These are phyloP conservation scores for Solanum virginianum DNA, from an alignment of 257 asterid species.

Conservation along the genomic window DNA sequence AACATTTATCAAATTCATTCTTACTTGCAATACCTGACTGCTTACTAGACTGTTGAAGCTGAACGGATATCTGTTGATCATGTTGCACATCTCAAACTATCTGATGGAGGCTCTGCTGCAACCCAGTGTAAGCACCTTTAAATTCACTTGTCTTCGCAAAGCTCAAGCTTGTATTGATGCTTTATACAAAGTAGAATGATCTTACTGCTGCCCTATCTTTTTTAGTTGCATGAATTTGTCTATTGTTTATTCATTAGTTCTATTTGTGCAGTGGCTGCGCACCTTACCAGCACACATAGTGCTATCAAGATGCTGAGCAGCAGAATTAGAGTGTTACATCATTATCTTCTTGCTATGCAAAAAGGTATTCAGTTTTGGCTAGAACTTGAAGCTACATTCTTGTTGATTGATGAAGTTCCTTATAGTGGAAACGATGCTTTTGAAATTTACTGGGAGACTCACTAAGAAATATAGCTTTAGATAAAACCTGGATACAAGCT, in stretches of 20 bases:
- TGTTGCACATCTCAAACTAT: constrained; percentile 94
- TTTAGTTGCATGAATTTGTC: neutral
- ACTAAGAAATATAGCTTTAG: neutral
- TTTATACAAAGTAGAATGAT: neutral
- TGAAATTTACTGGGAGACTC: neutral
- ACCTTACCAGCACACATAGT: constrained; percentile 92
- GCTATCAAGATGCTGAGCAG: constrained; percentile 97
- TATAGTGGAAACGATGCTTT: neutral
- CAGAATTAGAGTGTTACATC: constrained; percentile 78
- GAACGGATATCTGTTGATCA: constrained; percentile 97
- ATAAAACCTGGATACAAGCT: neutral
- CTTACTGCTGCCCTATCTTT: neutral
- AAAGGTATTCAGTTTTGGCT: constrained; percentile 36
- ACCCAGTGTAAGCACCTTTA: constrained; percentile 62
- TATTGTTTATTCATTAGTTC: neutral
- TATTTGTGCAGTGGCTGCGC: constrained; percentile 79
- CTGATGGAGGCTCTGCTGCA: constrained; percentile 99
- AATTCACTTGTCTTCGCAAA: neutral
- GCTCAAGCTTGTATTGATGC: neutral
- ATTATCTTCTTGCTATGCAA: constrained; percentile 84
- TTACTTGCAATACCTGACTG: neutral
- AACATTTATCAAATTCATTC: neutral
- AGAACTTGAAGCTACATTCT: neutral
- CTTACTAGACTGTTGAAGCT: constrained; percentile 90
- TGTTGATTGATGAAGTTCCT: neutral